Base-by-base conservation (phyloP, 352 stramenopile species). In the Phytophthora pini region DNA sequence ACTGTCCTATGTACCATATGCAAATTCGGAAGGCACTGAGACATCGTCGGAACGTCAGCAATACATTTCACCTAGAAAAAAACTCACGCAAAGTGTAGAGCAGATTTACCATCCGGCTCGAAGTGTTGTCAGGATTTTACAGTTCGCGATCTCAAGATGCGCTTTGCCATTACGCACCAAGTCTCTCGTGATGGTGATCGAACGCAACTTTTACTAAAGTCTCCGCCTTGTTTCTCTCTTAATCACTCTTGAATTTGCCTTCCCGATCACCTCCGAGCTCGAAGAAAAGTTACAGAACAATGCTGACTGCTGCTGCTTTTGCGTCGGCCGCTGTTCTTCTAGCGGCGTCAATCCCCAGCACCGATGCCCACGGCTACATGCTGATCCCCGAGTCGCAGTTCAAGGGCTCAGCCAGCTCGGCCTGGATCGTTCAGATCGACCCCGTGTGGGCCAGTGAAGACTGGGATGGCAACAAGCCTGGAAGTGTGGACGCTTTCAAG, bases 381-480 rank as follows among this genome's bases (percentile, higher is more conserved):
- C 48, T 72, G n/a, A 65, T 76, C 50, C 68, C 62, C 2, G 56
- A 72, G 31, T 68, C 62, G 13, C 62, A 76, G 44, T 76, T 76
- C 31, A 47, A 55, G 51, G 68, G 67, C 9, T 69, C 62, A n/a
- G 61, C 51, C 6, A 76, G 27, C 39, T 69, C 68, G 1, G 68
- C 68, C 12, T 76, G 68, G 68, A 2, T 76, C 46, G 68, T 76
- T 7, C 62, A 76, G 51, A 76, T 76, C 34, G 62, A 72, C 5
- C 68, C 68, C 3, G 49, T 58, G 24, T 72, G 63, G 62, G 7
- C 31, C 22, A 76, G 68, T 29, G 34, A 72, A 11, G 15, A 55
- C 2, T 76, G 68, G 68, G 63, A 72, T 15, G 68, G 68, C 56
- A 76, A 76, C 68, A 76, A 71, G 8, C 32, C 62, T 29, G 45